Conservation (phyloP, 2,329 filamentous ascomycete genomes). For the Keithomyces neogunnii region DNA sequence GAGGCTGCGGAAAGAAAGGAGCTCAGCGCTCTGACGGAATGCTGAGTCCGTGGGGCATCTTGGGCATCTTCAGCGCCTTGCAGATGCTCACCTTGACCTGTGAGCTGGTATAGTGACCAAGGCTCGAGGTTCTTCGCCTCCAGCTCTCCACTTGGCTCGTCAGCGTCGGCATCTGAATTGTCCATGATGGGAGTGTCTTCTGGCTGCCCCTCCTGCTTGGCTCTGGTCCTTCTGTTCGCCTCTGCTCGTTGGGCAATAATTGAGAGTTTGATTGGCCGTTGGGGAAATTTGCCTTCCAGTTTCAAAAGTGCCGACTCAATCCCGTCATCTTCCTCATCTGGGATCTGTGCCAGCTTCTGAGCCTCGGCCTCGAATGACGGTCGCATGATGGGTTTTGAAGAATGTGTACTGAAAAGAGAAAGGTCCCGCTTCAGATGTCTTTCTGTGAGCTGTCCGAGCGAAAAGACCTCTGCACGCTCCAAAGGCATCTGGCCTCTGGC, state of each 20-base stretch:
- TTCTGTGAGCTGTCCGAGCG: conserved; percentile 49
- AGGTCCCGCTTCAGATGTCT: conserved; percentile 35
- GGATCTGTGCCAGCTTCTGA: conserved; percentile 76
- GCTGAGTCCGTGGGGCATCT: conserved; percentile 14
- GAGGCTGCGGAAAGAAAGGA: conserved; percentile 55
- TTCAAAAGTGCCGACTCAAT: conserved; percentile 90
- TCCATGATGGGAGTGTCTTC: not conserved
- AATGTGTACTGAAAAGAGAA: conserved; percentile 53
- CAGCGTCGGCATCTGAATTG: not conserved
- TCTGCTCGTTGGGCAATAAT: conserved; percentile 12
- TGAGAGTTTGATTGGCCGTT: conserved; percentile 33
- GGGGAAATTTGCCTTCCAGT: conserved; percentile 77
- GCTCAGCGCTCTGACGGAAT: conserved; percentile 25
- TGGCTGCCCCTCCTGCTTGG: not conserved
- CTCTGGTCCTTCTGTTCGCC: not conserved
- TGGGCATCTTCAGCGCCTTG: not conserved
- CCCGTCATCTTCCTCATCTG: conserved; percentile 72
- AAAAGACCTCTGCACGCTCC: conserved; percentile 39
- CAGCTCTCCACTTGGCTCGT: not conserved
- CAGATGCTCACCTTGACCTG: not conserved
- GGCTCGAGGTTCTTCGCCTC: not conserved
- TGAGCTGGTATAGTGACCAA: not conserved
- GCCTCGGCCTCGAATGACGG: conserved; percentile 85
- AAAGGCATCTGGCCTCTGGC: conserved; percentile 13
- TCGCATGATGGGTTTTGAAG: conserved; percentile 54